phyloP scores from a whole-genome alignment of 106 monocot genomes.

The Hemerocallis citrina region DNA sequence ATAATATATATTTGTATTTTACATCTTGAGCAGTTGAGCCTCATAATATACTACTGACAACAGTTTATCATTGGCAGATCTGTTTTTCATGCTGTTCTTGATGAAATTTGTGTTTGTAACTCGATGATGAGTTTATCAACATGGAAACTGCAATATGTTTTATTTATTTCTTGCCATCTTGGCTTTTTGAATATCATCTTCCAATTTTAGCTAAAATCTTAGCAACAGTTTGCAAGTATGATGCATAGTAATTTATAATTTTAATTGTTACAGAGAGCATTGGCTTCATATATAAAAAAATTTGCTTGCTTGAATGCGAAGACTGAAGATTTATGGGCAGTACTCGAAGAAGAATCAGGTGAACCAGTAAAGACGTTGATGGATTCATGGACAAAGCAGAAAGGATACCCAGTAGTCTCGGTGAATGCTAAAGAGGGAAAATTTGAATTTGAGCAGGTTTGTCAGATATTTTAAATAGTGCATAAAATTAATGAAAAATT shows the following conservation, averaged over 20 bases:
- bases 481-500: too few relatives aligned
- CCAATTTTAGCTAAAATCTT: background rate
- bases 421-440: constrained; percentile 33
- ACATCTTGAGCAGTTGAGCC: too few relatives aligned
- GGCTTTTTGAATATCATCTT: background rate
- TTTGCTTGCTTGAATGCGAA: constrained; percentile 88
- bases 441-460: constrained; percentile 79
- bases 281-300: constrained; percentile 87
- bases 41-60: background rate
- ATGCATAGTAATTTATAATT: background rate
- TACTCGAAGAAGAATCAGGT: constrained; percentile 86
- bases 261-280: constrained; percentile 45
- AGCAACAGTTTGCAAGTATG: background rate
- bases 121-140: background rate
- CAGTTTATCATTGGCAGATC: background rate
- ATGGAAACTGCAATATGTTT: background rate
- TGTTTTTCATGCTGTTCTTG: background rate
- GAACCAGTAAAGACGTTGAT: constrained; percentile 77
- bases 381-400: constrained; percentile 94
- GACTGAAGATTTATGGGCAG: constrained; percentile 92
- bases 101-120: background rate
- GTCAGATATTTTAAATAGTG: background rate
- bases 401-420: constrained; percentile 85
- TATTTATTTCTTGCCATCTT: background rate
- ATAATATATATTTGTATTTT: too few relatives aligned